These are phyloP conservation scores for Starmera amethionina DNA, from an alignment of 805 yeast genomes.

Conservation along the genomic window DNA sequence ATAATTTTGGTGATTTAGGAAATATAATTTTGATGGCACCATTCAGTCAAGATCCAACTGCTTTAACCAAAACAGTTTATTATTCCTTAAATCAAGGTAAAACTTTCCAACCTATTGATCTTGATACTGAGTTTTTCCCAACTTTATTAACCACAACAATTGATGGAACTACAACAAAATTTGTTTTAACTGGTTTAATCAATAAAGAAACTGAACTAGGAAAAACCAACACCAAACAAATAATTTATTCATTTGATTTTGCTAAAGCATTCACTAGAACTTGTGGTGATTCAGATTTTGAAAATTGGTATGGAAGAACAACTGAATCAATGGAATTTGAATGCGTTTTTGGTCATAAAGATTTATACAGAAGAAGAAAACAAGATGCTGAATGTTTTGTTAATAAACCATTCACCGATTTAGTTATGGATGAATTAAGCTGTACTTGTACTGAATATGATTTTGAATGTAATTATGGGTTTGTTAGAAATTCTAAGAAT, in stretches of 20 bases:
- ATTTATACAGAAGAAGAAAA: slow-evolving; percentile 57
- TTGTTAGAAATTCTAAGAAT: slow-evolving; percentile 25
- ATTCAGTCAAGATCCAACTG: slow-evolving; percentile 6
- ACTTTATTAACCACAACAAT: slow-evolving; percentile 42
- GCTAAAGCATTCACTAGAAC: slow-evolving; percentile 40
- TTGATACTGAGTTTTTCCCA: slow-evolving; percentile 37
- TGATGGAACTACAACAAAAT: slow-evolving; percentile 63
- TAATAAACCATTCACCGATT: slow-evolving; percentile 28
- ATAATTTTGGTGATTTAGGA: slow-evolving; percentile 71
- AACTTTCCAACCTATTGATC: slow-evolving; percentile 43
- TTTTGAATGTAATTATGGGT: slow-evolving; percentile 61
- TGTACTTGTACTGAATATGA: slow-evolving; percentile 59
- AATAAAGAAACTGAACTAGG: slow-evolving; percentile 2
- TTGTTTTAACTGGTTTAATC: slow-evolving; percentile 40
- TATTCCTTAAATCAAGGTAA: slow-evolving; percentile 71
- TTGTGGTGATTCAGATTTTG: slow-evolving; percentile 44
- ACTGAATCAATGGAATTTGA: slow-evolving; percentile 18
- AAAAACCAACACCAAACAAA: slow-evolving; percentile 1
- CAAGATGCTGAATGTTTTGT: slow-evolving; percentile 50
- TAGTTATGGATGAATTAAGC: slow-evolving; percentile 35
- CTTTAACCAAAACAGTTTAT: slow-evolving; percentile 23
- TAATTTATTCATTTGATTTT: slow-evolving; percentile 40
- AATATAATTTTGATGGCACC: slow-evolving; percentile 53
- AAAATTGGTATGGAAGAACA: slow-evolving; percentile 49
- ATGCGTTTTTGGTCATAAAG: slow-evolving; percentile 67